These are phyloP conservation scores for Candida sithepensis DNA, from an alignment of 805 yeast genomes.

Conservation along the genomic window DNA sequence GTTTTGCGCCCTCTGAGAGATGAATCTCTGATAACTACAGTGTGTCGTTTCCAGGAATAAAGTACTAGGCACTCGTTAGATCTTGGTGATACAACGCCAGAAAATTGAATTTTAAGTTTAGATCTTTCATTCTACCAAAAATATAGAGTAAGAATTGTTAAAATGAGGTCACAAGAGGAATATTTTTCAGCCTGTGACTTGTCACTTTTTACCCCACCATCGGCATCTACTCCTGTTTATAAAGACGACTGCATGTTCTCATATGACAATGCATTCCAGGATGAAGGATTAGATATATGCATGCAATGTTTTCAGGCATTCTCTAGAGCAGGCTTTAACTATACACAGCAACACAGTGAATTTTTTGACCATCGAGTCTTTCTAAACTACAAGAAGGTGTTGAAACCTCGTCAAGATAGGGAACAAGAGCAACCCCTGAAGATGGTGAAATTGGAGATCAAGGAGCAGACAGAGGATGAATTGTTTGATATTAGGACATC, in stretches of 20 bases:
- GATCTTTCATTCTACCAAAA: too few relatives aligned
- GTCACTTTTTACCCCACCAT: slow-evolving; percentile 19
- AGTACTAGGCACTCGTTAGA: too few relatives aligned
- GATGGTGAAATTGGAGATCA: slow-evolving; percentile 64
- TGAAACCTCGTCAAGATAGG: slow-evolving; percentile 38
- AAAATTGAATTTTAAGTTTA: too few relatives aligned
- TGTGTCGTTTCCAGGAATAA: background rate
- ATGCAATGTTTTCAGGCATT: slow-evolving; percentile 70
- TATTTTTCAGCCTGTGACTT: slow-evolving; percentile 16
- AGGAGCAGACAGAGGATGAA: slow-evolving; percentile 60
- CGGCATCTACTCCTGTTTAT: slow-evolving; percentile 44
- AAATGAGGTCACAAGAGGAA: slow-evolving; percentile 3
- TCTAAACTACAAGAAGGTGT: slow-evolving; percentile 53
- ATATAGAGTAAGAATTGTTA: too few relatives aligned
- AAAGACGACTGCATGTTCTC: slow-evolving; percentile 92
- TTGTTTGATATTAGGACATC: slow-evolving; percentile 45
- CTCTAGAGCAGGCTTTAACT: slow-evolving; percentile 44
- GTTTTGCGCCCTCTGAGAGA: too few relatives aligned
- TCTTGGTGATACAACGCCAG: too few relatives aligned
- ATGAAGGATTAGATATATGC: slow-evolving; percentile 69
- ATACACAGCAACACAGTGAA: slow-evolving; percentile 53
- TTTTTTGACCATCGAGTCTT: slow-evolving; percentile 52
- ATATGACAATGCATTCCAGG: slow-evolving; percentile 61
- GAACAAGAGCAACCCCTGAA: slow-evolving; percentile 37
- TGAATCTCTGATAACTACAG: background rate